phyloP scores from a whole-genome alignment of 164 flowering plant genomes.

The Umbilicus rupestris region DNA sequence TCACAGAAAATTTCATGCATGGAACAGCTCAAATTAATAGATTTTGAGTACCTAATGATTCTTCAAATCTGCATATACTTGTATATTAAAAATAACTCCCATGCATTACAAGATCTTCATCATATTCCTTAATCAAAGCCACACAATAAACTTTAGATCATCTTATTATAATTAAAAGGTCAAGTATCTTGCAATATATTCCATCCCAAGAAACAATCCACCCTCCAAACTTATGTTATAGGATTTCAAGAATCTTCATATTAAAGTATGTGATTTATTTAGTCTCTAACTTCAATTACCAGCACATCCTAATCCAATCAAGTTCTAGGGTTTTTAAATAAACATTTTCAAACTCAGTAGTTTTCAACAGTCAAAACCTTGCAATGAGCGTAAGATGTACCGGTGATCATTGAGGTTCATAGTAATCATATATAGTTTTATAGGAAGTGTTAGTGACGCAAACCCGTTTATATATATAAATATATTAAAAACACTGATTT shows the following conservation, averaged over 20 bases:
- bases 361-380: neutral
- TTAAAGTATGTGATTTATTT: slow-evolving; percentile 5
- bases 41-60: slow-evolving; percentile 3
- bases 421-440: no score
- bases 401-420: neutral
- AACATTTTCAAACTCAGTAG: neutral
- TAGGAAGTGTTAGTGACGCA: neutral
- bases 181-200: slow-evolving; percentile 7
- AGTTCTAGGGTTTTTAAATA: neutral
- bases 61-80: neutral
- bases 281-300: neutral
- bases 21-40: neutral
- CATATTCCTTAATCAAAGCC: neutral
- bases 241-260: neutral
- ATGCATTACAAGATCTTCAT: neutral
- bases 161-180: neutral
- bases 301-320: neutral
- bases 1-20: slow-evolving; percentile 1
- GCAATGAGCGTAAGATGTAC: neutral
- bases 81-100: slow-evolving; percentile 1
- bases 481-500: neutral
- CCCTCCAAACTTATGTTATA: no score
- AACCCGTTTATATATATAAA: neutral
- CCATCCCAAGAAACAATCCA: slow-evolving; percentile 3
- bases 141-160: neutral